phyloP scores from a whole-genome alignment of 352 stramenopile species.

The Phytophthora cactorum region DNA sequence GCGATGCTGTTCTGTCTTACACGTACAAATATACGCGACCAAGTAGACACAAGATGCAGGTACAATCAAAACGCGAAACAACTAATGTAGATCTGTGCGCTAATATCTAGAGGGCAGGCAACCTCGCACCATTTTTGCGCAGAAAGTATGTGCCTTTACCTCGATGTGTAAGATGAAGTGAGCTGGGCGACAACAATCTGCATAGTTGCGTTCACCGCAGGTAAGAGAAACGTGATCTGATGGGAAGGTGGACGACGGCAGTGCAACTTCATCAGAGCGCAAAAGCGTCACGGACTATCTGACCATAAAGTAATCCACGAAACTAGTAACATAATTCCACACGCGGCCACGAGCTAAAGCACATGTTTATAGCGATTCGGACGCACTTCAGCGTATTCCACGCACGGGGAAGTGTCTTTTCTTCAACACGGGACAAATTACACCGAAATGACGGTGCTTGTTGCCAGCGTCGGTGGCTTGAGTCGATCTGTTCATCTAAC shows the following conservation, averaged over 20 bases:
- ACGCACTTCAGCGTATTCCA: slow-evolving; percentile 5
- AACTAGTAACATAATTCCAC: slow-evolving; percentile 71
- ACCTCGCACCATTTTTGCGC: too few species aligned
- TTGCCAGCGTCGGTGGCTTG: slow-evolving; percentile 59
- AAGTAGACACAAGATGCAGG: too few species aligned
- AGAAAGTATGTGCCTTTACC: too few species aligned
- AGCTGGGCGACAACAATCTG: too few species aligned
- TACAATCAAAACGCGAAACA: too few species aligned
- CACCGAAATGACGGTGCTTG: slow-evolving; percentile 58
- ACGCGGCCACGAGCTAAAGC: slow-evolving; percentile 58
- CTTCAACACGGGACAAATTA: slow-evolving; percentile 28
- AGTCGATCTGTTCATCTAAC: slow-evolving; percentile 45
- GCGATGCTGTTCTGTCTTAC: too few species aligned
- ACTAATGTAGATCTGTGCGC: too few species aligned
- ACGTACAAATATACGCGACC: too few species aligned
- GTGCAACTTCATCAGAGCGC: slow-evolving; percentile 60
- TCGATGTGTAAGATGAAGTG: too few species aligned
- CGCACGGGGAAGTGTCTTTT: neutral
- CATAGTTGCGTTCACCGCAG: slow-evolving; percentile 21
- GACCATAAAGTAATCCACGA: slow-evolving; percentile 80
- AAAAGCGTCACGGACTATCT: slow-evolving; percentile 54
- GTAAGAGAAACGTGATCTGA: slow-evolving; percentile 83
- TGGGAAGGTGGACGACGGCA: slow-evolving; percentile 77
- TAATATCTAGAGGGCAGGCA: too few species aligned
- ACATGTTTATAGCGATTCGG: slow-evolving; percentile 45